Evolutionary conservation across 2,329 filamentous ascomycete genomes (phyloP), one percentile per base, ranked within the genome.

Genomic region (Penicillium oxalicum): DNA sequence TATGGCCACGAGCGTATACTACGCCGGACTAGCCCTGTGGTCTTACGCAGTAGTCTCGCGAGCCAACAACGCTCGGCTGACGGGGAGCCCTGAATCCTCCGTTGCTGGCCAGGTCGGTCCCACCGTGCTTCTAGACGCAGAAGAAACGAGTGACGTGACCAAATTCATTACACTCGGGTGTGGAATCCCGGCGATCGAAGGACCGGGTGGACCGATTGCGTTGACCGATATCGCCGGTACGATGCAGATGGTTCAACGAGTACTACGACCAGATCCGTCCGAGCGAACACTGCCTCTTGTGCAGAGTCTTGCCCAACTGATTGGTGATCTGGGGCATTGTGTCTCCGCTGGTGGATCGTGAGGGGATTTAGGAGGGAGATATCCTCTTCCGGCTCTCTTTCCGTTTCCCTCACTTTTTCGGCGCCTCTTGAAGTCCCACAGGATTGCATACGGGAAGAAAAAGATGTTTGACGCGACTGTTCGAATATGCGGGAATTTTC

Each of bases 11-110:
- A 81, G 79, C 0, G 76, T 87, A 0, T 86, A 87, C 60, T 84
- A 88, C 59, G 83, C 85, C 1, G 78, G 78, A 9, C 70, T 89
- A 4, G 79, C 81, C 0, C 70, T 88, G 36, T 89, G 86, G 86
- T 78, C 79, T 0, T 87, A 84, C 55, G 82, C 83, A 0, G 78
- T 87, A 0, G 73, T 83, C 5, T 74, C 70, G 18, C 67, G 70
- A 52, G 74, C 77, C 11, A 61, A 63, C 55, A 70, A 56, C 61
- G 61, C 58, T 54, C 60, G 48, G 47, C 53, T 18, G 43, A 62
- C 33, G 66, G 74, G 27, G 58, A 52, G 44, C 18, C 37, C 45
- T 24, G 40, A 41, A 28, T 44, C 47, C 25, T 11, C 50, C 13
- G 24, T 45, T 8, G 18, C 47, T 1, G 53, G 50, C 37, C 47